Percentiles rank a stretch among this genome's conserved stretches.
Evolutionary conservation across 2,329 filamentous ascomycete species (phyloP).

Genomic region (Penicillium nordicum): DNA sequence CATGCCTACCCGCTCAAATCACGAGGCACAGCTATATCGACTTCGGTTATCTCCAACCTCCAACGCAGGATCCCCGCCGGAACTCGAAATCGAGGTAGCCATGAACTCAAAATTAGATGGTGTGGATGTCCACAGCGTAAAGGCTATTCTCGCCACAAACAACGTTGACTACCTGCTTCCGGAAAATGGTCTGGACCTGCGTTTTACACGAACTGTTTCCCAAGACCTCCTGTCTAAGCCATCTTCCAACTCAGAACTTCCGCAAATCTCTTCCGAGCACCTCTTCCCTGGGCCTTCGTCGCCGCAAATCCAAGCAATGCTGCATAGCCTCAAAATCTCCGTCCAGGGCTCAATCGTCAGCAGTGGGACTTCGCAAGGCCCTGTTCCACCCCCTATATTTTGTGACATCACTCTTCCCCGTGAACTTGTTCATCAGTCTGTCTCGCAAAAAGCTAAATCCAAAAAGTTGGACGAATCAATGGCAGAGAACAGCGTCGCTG

Average conservation of each 20-base stretch:
- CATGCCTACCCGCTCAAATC: slow-evolving; percentile 10
- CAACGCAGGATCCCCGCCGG: slow-evolving; percentile 25
- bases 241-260: slow-evolving; percentile 16
- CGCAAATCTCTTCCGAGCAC: slow-evolving; percentile 31
- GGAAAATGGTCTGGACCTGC: slow-evolving; percentile 38
- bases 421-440: slow-evolving; percentile 13
- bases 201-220: slow-evolving; percentile 36
- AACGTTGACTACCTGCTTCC: slow-evolving; percentile 41
- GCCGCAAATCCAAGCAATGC: slow-evolving; percentile 8
- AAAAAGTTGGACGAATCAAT: background rate
- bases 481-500: slow-evolving; percentile 18
- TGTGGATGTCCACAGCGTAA: slow-evolving; percentile 28
- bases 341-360: slow-evolving; percentile 22
- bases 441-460: background rate
- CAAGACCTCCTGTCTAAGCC: slow-evolving; percentile 25
- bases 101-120: slow-evolving; percentile 8
- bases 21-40: slow-evolving; percentile 22
- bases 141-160: slow-evolving; percentile 29
- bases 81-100: slow-evolving; percentile 34
- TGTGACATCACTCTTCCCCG: slow-evolving; percentile 31
- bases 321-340: slow-evolving; percentile 22
- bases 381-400: slow-evolving; percentile 30
- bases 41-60: slow-evolving; percentile 35
- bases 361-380: background rate
- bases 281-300: slow-evolving; percentile 13